phyloP scores from a whole-genome alignment of 208 protist genomes.

The Tetramitus jugosus region DNA sequence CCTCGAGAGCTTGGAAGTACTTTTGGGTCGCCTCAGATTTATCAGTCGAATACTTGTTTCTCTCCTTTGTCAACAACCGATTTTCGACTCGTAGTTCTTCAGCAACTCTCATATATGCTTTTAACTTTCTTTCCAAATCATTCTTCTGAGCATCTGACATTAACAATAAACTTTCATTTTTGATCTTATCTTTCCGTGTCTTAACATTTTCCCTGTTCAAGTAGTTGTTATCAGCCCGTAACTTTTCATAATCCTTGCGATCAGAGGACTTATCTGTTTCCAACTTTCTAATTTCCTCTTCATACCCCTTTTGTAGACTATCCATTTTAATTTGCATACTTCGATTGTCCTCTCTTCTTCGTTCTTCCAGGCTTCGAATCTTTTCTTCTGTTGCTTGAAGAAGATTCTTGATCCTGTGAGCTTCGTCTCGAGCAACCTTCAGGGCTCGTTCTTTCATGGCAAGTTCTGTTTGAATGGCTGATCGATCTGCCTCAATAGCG shows the following conservation, averaged over 20 bases:
- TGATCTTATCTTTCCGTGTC: constrained; percentile 25
- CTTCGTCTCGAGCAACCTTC: background rate
- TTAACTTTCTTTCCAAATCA: constrained; percentile 73
- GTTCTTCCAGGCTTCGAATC: constrained; percentile 42
- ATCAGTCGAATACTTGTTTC: constrained; percentile 59
- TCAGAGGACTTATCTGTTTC: constrained; percentile 38
- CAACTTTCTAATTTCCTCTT: constrained; percentile 40
- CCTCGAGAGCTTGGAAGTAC: constrained; percentile 81
- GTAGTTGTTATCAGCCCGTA: constrained; percentile 21
- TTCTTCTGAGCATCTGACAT: constrained; percentile 69
- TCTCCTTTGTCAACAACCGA: constrained; percentile 77
- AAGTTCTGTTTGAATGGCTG: background rate
- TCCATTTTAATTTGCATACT: constrained; percentile 27
- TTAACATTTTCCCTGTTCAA: constrained; percentile 1
- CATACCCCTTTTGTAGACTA: constrained; percentile 34
- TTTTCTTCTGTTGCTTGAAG: constrained; percentile 30
- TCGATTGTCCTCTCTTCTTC: constrained; percentile 36
- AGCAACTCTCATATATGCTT: constrained; percentile 66
- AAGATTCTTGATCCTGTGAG: background rate
- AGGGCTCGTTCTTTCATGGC: background rate
- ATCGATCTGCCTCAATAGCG: background rate
- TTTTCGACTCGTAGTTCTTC: constrained; percentile 74
- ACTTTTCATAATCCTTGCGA: constrained; percentile 36
- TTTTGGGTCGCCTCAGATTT: constrained; percentile 59
- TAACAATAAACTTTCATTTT: constrained; percentile 63